These are phyloP conservation scores for Actinidia polygama DNA, from an alignment of 179 eudicot genomes.

Conservation along the genomic window DNA sequence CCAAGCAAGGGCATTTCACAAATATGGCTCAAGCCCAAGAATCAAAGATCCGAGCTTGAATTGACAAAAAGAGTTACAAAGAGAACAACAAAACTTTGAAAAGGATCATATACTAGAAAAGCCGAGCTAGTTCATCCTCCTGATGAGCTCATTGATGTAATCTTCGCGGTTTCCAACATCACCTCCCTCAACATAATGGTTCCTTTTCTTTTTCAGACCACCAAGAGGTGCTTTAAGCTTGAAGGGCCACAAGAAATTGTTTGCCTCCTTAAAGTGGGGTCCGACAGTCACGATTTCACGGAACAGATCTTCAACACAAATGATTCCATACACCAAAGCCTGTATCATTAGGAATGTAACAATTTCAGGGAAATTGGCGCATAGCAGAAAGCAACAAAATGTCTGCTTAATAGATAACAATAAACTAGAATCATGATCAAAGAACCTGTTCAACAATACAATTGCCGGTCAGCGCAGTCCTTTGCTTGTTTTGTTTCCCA, in stretches of 20 bases:
- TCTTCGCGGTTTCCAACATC: slow-evolving; percentile 92
- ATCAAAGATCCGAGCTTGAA: too few relatives aligned
- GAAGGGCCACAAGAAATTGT: slow-evolving; percentile 93
- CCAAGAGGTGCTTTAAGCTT: slow-evolving; percentile 81
- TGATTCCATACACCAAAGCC: slow-evolving; percentile 74
- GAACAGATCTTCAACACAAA: slow-evolving; percentile 81
- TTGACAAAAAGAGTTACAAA: too few relatives aligned
- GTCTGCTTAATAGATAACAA: background rate
- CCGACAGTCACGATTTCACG: slow-evolving; percentile 89
- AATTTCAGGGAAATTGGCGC: background rate
- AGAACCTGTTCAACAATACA: background rate
- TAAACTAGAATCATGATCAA: slow-evolving; percentile 12
- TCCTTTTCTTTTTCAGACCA: slow-evolving; percentile 83
- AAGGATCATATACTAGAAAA: too few relatives aligned
- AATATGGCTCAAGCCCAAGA: too few relatives aligned
- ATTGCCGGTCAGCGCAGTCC: slow-evolving; percentile 50
- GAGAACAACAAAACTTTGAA: too few relatives aligned
- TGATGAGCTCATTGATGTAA: slow-evolving; percentile 75
- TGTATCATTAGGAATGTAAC: slow-evolving; percentile 17
- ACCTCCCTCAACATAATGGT: slow-evolving; percentile 91
- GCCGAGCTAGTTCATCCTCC: slow-evolving; percentile 96
- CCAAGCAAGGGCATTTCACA: too few relatives aligned
- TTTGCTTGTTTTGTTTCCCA: slow-evolving; percentile 54
- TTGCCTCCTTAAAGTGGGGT: slow-evolving; percentile 85
- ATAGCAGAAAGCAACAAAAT: background rate